Evolutionary conservation across 345 rosid genomes (phyloP).

Genomic region (Salix suchowensis): DNA sequence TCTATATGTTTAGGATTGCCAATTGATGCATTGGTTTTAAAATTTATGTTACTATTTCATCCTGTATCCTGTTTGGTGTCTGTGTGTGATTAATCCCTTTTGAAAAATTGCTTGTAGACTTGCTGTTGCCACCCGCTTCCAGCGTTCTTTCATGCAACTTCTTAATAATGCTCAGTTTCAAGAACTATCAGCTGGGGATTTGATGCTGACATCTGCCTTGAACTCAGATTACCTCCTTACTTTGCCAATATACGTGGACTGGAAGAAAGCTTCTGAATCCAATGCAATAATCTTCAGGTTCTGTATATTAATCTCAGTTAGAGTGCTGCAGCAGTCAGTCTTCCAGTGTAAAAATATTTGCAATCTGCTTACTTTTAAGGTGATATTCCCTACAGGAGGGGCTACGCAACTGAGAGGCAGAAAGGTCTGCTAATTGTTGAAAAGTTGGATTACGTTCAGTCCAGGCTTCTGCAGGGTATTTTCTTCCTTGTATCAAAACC

Average conservation of each 20-base stretch:
- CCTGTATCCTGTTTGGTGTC: not conserved
- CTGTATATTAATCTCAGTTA: not conserved
- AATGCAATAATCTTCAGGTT: slow-evolving; percentile 90
- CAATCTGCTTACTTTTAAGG: not conserved
- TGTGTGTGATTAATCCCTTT: not conserved
- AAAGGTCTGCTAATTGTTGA: slow-evolving; percentile 79
- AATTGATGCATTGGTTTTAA: too few species aligned
- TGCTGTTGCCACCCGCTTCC: slow-evolving; percentile 76
- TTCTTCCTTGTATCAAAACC: slow-evolving; percentile 69
- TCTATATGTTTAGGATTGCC: too few species aligned
- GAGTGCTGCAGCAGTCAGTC: not conserved
- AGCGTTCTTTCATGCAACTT: slow-evolving; percentile 88
- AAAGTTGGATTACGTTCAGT: slow-evolving; percentile 88
- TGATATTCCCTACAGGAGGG: slow-evolving; percentile 57
- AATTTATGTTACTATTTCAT: not conserved
- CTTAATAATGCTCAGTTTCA: slow-evolving; percentile 77
- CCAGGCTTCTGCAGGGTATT: slow-evolving; percentile 61
- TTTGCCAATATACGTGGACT: slow-evolving; percentile 81
- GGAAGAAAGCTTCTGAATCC: slow-evolving; percentile 83
- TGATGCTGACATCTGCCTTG: slow-evolving; percentile 77
- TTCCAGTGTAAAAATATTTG: not conserved
- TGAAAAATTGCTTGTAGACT: slow-evolving; percentile 43
- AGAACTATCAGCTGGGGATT: slow-evolving; percentile 83
- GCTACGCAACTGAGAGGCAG: slow-evolving; percentile 90
- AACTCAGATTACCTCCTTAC: slow-evolving; percentile 92